A percentile compares a stretch with the other conserved stretches of the same genome.
Conservation (phyloP, 2,329 filamentous ascomycete species). For the Monilinia polystroma region DNA sequence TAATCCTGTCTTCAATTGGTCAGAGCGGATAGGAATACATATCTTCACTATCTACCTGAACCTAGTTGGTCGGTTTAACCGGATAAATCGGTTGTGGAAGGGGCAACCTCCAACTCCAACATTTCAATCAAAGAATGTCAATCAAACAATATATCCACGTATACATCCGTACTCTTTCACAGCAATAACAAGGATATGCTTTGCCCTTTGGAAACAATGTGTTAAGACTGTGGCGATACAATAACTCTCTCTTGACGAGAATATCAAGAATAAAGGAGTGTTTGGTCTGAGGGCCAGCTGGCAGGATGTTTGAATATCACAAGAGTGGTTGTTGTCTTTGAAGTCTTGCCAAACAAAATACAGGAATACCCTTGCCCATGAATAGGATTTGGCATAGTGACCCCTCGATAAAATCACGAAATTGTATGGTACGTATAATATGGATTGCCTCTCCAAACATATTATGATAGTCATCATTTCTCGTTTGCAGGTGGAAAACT, state of each 20-base stretch:
- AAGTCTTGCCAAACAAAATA: neutral
- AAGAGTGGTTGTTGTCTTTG: neutral
- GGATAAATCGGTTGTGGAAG: neutral
- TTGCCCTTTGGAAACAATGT: neutral
- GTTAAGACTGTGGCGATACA: neutral
- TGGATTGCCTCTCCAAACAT: neutral
- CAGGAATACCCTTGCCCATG: neutral
- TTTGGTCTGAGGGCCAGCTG: neutral
- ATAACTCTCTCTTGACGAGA: neutral
- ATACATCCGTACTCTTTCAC: no score
- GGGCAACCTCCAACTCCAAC: neutral
- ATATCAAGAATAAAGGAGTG: neutral
- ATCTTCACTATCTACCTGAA: no score
- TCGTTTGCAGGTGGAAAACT: neutral
- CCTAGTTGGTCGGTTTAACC: neutral
- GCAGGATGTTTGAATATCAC: no score
- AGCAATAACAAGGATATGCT: no score
- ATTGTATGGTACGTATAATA: neutral
- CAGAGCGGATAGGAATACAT: no score
- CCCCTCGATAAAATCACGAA: no score
- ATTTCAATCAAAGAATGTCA: no score
- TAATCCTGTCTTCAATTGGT: no score
- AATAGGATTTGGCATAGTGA: neutral
- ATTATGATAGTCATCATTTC: neutral
- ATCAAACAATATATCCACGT: no score